Percentiles rank a stretch among this genome's conserved stretches.
Conservation (phyloP, 1,284 basidiomycete species). For the Apiotrichum montevideense region DNA sequence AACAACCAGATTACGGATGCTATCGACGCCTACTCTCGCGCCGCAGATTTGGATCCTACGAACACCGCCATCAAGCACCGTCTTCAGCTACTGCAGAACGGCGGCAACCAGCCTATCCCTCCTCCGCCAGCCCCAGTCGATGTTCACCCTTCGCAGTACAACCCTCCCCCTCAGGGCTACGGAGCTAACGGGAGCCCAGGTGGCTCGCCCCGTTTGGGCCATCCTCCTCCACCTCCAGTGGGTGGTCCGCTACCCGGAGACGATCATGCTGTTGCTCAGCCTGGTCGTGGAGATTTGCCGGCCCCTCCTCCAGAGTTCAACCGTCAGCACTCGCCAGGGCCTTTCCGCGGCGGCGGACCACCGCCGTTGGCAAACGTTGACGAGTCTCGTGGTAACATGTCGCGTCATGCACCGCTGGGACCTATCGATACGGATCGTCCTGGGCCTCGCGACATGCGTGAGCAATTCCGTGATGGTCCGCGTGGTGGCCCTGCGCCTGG, state of each 20-base stretch:
- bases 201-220: slow-evolving; percentile 24
- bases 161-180: slow-evolving; percentile 49
- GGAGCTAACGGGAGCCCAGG: slow-evolving; percentile 19
- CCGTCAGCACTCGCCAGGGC: slow-evolving; percentile 21
- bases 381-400: slow-evolving; percentile 40
- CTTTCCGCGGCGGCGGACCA: slow-evolving; percentile 43
- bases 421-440: slow-evolving; percentile 77
- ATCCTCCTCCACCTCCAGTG: slow-evolving; percentile 6
- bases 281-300: slow-evolving; percentile 32
- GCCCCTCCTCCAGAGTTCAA: slow-evolving; percentile 24
- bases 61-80: slow-evolving; percentile 74
- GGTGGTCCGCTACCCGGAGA: not conserved
- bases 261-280: slow-evolving; percentile 10
- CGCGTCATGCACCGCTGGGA: slow-evolving; percentile 62
- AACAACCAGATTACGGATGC: slow-evolving; percentile 99
- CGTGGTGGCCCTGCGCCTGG: not conserved
- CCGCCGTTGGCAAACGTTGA: slow-evolving; percentile 42
- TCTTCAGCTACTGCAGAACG: slow-evolving; percentile 67
- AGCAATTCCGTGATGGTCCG: slow-evolving; percentile 11
- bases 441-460: slow-evolving; percentile 15
- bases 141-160: slow-evolving; percentile 87
- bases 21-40: slow-evolving; percentile 93
- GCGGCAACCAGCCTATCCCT: slow-evolving; percentile 69
- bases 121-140: slow-evolving; percentile 86
- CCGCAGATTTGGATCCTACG: slow-evolving; percentile 77